These are phyloP conservation scores for Salvia sclarea DNA, from an alignment of 305 asterid species.

Conservation along the genomic window DNA sequence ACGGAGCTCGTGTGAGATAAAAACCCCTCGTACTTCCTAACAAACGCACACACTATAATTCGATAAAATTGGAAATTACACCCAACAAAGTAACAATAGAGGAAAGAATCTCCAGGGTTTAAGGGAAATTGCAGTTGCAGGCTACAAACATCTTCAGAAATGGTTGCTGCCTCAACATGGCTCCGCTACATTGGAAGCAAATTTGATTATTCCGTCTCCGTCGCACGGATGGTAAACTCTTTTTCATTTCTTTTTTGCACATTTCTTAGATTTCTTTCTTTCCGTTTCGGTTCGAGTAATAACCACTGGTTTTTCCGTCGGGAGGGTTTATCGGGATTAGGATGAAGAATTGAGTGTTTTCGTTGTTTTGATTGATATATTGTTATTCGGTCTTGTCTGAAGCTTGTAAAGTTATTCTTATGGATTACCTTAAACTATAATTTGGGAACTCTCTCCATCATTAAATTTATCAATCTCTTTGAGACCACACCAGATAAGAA, in stretches of 20 bases:
- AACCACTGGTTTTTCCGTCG: neutral
- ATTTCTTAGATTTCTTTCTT: conserved; percentile 4
- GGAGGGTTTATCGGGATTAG: conserved; percentile 9
- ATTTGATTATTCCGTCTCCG: conserved; percentile 46
- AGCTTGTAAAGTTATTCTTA: neutral
- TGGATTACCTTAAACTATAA: neutral
- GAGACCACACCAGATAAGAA: neutral
- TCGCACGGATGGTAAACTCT: conserved; percentile 40
- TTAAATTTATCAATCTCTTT: neutral
- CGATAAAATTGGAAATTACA: neutral
- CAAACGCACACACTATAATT: neutral
- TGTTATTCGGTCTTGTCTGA: neutral
- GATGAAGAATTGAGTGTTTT: neutral
- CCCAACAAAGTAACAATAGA: neutral
- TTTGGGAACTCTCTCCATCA: neutral
- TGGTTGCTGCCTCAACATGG: conserved; percentile 65
- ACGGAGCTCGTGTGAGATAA: neutral
- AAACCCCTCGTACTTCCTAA: neutral
- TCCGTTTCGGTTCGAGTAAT: neutral
- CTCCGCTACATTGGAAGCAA: conserved; percentile 52
- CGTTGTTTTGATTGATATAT: neutral
- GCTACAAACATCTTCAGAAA: conserved; percentile 16
- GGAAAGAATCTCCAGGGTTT: conserved; percentile 16
- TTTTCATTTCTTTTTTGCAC: neutral
- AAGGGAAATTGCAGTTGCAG: conserved; percentile 6